Conservation (phyloP, 805 yeast genomes). For the Hanseniaspora meyeri region DNA sequence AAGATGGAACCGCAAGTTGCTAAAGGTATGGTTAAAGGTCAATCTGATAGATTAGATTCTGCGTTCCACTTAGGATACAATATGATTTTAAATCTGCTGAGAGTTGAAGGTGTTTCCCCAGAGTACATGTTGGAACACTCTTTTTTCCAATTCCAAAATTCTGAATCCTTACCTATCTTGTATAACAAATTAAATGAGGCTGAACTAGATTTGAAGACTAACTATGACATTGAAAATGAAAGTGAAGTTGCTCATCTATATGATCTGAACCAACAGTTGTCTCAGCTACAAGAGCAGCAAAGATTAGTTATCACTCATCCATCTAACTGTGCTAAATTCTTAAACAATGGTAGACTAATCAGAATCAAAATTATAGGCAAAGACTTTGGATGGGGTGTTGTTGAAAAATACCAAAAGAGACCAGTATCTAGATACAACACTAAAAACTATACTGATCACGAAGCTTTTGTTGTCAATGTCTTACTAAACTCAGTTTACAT, state of each 20-base stretch:
- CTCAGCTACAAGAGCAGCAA: conserved; percentile 58
- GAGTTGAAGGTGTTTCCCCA: conserved; percentile 97
- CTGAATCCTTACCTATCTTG: conserved; percentile 75
- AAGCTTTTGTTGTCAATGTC: conserved; percentile 77
- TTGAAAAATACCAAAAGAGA: conserved; percentile 64
- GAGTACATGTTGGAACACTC: conserved; percentile 93
- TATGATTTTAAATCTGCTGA: conserved; percentile 88
- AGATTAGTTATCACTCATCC: conserved; percentile 84
- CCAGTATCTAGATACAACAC: conserved; percentile 45
- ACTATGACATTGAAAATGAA: conserved; percentile 59
- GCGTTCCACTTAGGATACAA: conserved; percentile 96
- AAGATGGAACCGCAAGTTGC: conserved; percentile 99
- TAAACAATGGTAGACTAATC: conserved; percentile 80
- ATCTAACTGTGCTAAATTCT: conserved; percentile 64
- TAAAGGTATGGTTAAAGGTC: conserved; percentile 98
- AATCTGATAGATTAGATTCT: conserved; percentile 92
- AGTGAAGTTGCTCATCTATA: conserved; percentile 65
- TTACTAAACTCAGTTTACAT: conserved; percentile 64
- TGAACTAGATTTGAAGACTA: conserved; percentile 34
- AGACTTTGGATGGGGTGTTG: conserved; percentile 96
- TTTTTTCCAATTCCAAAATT: conserved; percentile 89
- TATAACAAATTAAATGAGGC: conserved; percentile 52
- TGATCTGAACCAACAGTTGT: conserved; percentile 63
- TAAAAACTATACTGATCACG: conserved; percentile 64
- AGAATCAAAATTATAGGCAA: conserved; percentile 44